A percentile compares a stretch with the other conserved stretches of the same genome.
Conservation (phyloP, 768 basidiomycete species). For the Podaxis mareebaensis region DNA sequence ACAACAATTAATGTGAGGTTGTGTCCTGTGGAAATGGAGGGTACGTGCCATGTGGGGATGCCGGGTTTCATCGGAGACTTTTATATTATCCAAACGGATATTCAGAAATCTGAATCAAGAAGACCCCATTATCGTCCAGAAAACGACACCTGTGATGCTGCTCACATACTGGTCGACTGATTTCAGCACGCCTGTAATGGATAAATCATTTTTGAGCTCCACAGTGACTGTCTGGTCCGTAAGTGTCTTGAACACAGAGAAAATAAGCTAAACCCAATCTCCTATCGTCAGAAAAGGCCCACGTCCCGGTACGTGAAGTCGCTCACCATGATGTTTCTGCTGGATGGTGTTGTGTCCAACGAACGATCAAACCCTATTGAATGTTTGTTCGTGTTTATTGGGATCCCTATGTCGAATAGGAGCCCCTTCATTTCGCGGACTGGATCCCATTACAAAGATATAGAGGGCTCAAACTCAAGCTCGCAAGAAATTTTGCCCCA, state of each 20-base stretch:
- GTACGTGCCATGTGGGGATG: conserved; percentile 93
- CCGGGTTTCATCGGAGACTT: conserved; percentile 85
- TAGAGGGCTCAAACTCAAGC: neutral
- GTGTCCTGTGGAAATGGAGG: neutral
- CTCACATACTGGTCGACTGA: conserved; percentile 92
- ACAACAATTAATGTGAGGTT: neutral
- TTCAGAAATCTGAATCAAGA: conserved; percentile 74
- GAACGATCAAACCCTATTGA: neutral
- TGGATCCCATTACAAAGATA: neutral
- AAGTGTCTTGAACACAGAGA: conserved; percentile 98
- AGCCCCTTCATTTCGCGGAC: neutral
- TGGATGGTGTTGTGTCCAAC: neutral
- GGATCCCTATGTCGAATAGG: neutral
- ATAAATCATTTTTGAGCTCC: conserved; percentile 98
- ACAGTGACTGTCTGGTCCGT: conserved; percentile 97
- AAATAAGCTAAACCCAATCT: conserved; percentile 65
- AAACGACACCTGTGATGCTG: conserved; percentile 8
- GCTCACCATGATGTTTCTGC: conserved; percentile 11
- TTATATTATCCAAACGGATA: conserved; percentile 93
- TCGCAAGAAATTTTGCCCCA: neutral
- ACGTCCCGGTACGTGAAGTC: neutral
- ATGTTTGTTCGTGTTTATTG: conserved; percentile 7
- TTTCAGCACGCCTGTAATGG: conserved; percentile 93
- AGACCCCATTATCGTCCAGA: conserved; percentile 10
- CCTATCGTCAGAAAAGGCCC: neutral